phyloP scores from a whole-genome alignment of 148 eudicot genomes.

The Amaranthus hypochondriacus region DNA sequence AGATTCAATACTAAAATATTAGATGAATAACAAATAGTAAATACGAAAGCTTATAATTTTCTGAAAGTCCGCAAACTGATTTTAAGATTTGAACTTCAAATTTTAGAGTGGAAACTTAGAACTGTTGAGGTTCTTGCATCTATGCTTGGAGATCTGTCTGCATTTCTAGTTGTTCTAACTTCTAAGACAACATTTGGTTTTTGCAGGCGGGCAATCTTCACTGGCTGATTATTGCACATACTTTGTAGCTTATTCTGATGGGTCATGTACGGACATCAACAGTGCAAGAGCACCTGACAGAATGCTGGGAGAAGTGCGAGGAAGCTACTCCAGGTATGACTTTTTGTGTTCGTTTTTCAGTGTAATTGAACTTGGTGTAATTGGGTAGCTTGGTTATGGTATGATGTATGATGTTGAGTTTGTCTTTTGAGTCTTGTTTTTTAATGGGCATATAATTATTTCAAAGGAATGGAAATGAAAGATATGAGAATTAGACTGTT shows the following conservation, averaged over 20 bases:
- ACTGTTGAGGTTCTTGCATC: not conserved
- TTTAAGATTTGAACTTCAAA: not conserved
- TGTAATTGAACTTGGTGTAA: not conserved
- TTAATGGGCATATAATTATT: not conserved
- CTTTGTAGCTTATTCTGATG: conserved; percentile 97
- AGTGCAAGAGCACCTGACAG: conserved; percentile 94
- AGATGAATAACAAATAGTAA: too few species aligned
- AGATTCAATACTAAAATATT: not conserved
- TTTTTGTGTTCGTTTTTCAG: not conserved
- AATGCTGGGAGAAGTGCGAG: conserved; percentile 95
- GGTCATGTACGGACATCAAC: conserved; percentile 83
- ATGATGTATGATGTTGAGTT: not conserved
- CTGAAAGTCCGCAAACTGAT: not conserved
- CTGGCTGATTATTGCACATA: conserved; percentile 99
- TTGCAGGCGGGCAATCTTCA: conserved; percentile 93
- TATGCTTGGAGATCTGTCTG: not conserved
- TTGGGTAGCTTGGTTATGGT: not conserved
- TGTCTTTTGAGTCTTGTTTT: not conserved
- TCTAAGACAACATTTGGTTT: conserved; percentile 10
- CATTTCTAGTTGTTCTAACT: not conserved
- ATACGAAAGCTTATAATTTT: too few species aligned
- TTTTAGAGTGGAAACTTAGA: not conserved
- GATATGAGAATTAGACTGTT: not conserved
- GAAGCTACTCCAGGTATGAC: conserved; percentile 76
- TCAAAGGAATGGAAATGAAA: not conserved